Percentiles rank a stretch among this genome's conserved stretches.
phyloP scores from a whole-genome alignment of 2,329 filamentous ascomycete genomes.

The Stagonosporopsis tanaceti region DNA sequence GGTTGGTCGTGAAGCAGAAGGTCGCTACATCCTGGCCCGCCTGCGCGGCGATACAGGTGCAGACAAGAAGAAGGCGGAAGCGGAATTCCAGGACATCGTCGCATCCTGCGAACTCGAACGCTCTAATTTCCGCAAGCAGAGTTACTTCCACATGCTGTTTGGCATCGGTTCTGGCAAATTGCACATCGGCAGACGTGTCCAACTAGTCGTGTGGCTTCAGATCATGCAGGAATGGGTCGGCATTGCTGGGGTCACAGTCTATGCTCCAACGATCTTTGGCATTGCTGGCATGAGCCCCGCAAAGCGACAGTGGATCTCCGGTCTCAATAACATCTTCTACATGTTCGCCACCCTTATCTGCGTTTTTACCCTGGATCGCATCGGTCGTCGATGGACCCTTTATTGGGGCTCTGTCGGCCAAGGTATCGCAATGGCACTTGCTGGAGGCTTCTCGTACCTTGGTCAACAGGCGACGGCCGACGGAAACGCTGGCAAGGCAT shows the following conservation, averaged over 20 bases:
- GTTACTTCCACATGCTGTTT: slow-evolving; percentile 72
- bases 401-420: slow-evolving; percentile 73
- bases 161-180: slow-evolving; percentile 70
- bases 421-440: slow-evolving; percentile 72
- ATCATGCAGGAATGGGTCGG: slow-evolving; percentile 76
- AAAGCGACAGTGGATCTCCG: slow-evolving; percentile 53
- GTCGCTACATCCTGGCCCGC: slow-evolving; percentile 68
- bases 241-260: slow-evolving; percentile 72
- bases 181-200: slow-evolving; percentile 72
- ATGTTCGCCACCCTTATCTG: slow-evolving; percentile 72
- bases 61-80: slow-evolving; percentile 53
- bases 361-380: slow-evolving; percentile 73
- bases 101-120: slow-evolving; percentile 68
- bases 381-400: slow-evolving; percentile 73
- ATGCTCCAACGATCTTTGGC: slow-evolving; percentile 65
- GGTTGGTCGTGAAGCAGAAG: slow-evolving; percentile 71
- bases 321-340: slow-evolving; percentile 62
- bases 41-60: slow-evolving; percentile 67
- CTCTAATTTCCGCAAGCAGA: slow-evolving; percentile 58
- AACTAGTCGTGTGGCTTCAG: slow-evolving; percentile 75
- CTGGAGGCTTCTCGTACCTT: slow-evolving; percentile 67
- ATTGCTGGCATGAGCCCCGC: slow-evolving; percentile 69
- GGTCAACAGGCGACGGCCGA: slow-evolving; percentile 59
- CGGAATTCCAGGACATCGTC: slow-evolving; percentile 71
- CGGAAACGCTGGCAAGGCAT: slow-evolving; percentile 57